phyloP scores from a whole-genome alignment of 2,329 filamentous ascomycete genomes.

The Fusarium sp. region DNA sequence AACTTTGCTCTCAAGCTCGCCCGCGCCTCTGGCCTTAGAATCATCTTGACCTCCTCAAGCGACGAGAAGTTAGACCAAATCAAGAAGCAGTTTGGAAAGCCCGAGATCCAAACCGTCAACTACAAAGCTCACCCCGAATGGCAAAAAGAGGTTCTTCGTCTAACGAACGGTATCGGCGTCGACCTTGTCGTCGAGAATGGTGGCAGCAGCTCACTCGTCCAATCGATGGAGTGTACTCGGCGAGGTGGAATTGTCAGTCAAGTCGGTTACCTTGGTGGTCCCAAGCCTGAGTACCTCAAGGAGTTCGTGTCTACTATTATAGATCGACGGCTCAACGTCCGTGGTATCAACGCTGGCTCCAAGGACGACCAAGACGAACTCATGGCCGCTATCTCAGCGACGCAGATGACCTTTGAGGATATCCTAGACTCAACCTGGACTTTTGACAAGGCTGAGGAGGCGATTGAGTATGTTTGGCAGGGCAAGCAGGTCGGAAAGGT shows the following conservation, averaged over 20 bases:
- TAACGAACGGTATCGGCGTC: slow-evolving; percentile 59
- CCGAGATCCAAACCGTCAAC: slow-evolving; percentile 61
- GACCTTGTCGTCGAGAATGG: slow-evolving; percentile 63
- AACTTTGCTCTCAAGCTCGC: slow-evolving; percentile 58
- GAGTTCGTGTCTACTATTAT: slow-evolving; percentile 54
- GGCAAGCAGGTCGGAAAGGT: slow-evolving; percentile 59
- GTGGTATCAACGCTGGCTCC: slow-evolving; percentile 56
- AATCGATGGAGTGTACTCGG: slow-evolving; percentile 54
- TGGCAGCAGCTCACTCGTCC: slow-evolving; percentile 52
- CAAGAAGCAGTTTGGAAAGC: slow-evolving; percentile 55
- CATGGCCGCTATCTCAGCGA: slow-evolving; percentile 51
- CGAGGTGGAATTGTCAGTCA: slow-evolving; percentile 58
- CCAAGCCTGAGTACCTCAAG: slow-evolving; percentile 46
- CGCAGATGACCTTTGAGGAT: slow-evolving; percentile 52
- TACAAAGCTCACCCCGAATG: slow-evolving; percentile 60
- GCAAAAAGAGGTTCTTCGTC: slow-evolving; percentile 57
- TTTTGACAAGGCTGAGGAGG: slow-evolving; percentile 57
- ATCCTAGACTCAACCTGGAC: slow-evolving; percentile 53
- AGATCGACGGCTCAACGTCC: slow-evolving; percentile 52
- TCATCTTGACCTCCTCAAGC: slow-evolving; percentile 64
- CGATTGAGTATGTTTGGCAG: slow-evolving; percentile 56
- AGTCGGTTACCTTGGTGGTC: slow-evolving; percentile 56
- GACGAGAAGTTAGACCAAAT: slow-evolving; percentile 61
- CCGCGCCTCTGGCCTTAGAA: slow-evolving; percentile 62
- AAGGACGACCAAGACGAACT: slow-evolving; percentile 56